phyloP scores from a whole-genome alignment of 345 rosid species.

The Populus euphratica region DNA sequence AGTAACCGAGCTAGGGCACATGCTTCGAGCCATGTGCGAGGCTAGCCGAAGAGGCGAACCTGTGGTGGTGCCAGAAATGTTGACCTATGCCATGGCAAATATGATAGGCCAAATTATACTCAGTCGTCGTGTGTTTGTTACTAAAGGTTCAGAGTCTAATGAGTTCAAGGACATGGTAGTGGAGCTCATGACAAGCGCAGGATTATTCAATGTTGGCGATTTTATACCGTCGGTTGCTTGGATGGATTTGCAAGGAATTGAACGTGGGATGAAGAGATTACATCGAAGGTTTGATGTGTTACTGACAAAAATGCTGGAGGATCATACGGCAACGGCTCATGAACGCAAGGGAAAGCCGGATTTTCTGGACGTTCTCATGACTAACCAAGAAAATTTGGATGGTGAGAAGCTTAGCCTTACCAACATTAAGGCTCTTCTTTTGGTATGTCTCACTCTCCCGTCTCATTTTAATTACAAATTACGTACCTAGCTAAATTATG shows the following conservation, averaged over 20 bases:
- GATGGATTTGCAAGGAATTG: constrained; percentile 68
- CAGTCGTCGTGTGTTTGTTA: constrained; percentile 41
- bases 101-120: constrained; percentile 56
- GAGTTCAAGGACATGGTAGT: constrained; percentile 63
- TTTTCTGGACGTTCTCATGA: constrained; percentile 49
- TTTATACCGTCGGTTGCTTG: constrained; percentile 54
- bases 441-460: constrained; percentile 26
- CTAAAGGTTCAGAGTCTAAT: constrained; percentile 41
- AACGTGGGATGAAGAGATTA: constrained; percentile 48
- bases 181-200: constrained; percentile 53
- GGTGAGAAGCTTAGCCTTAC: constrained; percentile 35
- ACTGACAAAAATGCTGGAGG: constrained; percentile 45
- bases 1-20: constrained; percentile 36
- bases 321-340: constrained; percentile 35
- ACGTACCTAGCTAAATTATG: too few relatives aligned
- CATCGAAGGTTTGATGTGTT: constrained; percentile 43
- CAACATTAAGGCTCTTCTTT: constrained; percentile 53
- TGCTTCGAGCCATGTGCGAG: constrained; percentile 42
- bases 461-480: too few relatives aligned
- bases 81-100: constrained; percentile 47
- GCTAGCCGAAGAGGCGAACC: constrained; percentile 24
- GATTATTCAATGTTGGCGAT: constrained; percentile 52
- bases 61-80: constrained; percentile 46
- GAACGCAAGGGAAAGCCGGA: constrained; percentile 45
- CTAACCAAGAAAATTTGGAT: constrained; percentile 16